Evolutionary conservation across 2,329 filamentous ascomycete species (phyloP).

Genomic region (Sphaerostilbella broomeana): DNA sequence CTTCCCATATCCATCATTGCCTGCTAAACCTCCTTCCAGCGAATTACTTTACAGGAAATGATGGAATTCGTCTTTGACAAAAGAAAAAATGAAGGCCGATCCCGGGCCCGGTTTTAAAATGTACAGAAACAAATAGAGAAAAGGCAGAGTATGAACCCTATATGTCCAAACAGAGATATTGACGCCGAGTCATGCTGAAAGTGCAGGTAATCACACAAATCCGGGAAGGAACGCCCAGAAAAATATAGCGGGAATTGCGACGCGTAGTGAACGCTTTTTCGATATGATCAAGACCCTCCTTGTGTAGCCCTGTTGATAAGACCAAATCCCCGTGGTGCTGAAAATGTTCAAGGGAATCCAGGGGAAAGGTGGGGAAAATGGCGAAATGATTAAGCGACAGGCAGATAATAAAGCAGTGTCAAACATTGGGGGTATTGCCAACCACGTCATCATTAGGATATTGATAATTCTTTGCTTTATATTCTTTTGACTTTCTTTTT

Average conservation of each 20-base stretch:
- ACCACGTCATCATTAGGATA: constrained; percentile 14
- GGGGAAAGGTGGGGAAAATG: constrained; percentile 5
- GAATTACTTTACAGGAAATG: constrained; percentile 28
- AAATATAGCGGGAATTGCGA: constrained; percentile 7
- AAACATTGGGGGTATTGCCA: constrained; percentile 15
- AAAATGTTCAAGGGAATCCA: constrained; percentile 4
- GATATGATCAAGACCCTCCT: too few species aligned
- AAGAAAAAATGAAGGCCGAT: constrained; percentile 23
- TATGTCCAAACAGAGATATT: constrained; percentile 26
- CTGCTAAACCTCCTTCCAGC: constrained; percentile 11
- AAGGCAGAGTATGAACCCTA: constrained; percentile 25
- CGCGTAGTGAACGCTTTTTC: too few species aligned
- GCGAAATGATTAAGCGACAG: constrained; percentile 11
- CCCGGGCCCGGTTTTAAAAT: constrained; percentile 30
- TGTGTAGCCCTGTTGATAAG: constrained; percentile 5
- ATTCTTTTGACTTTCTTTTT: too few species aligned
- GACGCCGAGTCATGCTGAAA: constrained; percentile 23
- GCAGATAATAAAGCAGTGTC: constrained; percentile 10
- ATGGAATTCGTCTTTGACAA: constrained; percentile 21
- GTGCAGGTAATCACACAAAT: constrained; percentile 7
- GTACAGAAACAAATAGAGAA: constrained; percentile 25
- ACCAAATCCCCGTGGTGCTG: constrained; percentile 2
- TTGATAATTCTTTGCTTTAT: constrained; percentile 14
- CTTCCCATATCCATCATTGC: constrained; percentile 3
- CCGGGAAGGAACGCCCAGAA: background rate